Conservation (phyloP, 305 asterid genomes). For the Fraxinus albicans region DNA sequence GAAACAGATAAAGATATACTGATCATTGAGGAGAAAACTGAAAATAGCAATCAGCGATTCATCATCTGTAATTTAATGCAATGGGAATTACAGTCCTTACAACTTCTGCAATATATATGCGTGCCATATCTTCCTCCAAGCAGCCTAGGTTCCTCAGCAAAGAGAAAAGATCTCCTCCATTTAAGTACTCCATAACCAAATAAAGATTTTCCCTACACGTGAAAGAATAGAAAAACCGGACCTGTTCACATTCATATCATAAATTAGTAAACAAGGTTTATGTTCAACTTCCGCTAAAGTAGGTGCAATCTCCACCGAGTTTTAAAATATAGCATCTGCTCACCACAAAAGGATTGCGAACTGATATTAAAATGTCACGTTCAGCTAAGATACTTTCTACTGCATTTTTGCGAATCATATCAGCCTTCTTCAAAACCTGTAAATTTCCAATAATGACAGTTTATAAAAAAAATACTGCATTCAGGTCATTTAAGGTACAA, state of each 20-base stretch:
- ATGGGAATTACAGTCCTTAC: conserved; percentile 53
- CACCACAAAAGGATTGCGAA: conserved; percentile 99
- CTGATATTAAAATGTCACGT: conserved; percentile 92
- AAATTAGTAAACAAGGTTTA: conserved; percentile 42
- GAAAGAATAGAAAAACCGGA: conserved; percentile 99
- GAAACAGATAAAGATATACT: conserved; percentile 25
- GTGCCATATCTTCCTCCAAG: conserved; percentile 96
- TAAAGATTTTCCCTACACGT: conserved; percentile 99
- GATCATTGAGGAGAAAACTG: conserved; percentile 22
- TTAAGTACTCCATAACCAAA: conserved; percentile 97
- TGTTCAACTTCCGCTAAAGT: conserved; percentile 19
- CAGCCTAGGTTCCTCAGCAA: conserved; percentile 88
- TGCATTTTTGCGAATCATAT: conserved; percentile 96
- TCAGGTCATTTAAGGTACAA: conserved; percentile 17
- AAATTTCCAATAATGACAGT: conserved; percentile 21
- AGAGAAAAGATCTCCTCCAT: conserved; percentile 99
- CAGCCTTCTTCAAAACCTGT: conserved; percentile 97
- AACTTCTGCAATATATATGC: conserved; percentile 92
- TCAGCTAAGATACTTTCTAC: conserved; percentile 98
- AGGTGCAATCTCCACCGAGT: conserved; percentile 6
- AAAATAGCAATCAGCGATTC: conserved; percentile 19
- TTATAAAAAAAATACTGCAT: conserved; percentile 20
- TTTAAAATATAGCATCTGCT: conserved; percentile 37
- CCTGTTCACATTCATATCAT: conserved; percentile 77
- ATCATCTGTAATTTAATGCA: conserved; percentile 18